Evolutionary conservation across 805 yeast genomes (phyloP), one percentile per base, ranked within the genome.

Genomic region (Wickerhamomyces subpelliculosus): DNA sequence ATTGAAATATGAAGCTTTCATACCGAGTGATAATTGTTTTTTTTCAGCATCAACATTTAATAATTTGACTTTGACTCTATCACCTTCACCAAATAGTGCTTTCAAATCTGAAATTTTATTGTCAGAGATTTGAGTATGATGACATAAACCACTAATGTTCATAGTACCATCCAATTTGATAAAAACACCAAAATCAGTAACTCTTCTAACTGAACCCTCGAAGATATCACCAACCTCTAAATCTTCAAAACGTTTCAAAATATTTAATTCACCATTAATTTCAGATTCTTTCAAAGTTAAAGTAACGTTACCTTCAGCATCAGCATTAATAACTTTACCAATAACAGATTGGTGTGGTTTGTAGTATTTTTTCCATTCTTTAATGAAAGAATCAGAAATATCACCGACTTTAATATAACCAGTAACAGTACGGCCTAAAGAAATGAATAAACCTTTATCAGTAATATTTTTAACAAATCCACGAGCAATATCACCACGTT

Each of bases 111-210:
- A 72, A 26, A 78, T 68, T 9, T 62, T 57, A 39, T 77, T 79
- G 47, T 84, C 93, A 24, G 96, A 80, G 40, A 90, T 80, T 60
- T 90, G 83, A 28, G 89, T 72, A 41, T 73, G 80, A 56, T 90
- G 97, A 49, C 96, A 88, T 47, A 90, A 72, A 40, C 97, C 98
- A 52, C 84, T 76, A 41, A 88, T 70, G 51, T 77, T 77, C 38
- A 75, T 63, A 29, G 93, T 80, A 32, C 82, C 84, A 47, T 81
- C 88, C 38, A 90, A 67, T 45, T 76, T 80, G 36, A 90, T 83
- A 55, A 90, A 90, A 4, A 87, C 95, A 65, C 98, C 98, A 56
- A 80, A 90, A 34, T 85, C 95, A 25, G 88, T 79, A 19, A 80
- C 84, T 43, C 74, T 74, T 55, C 75, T 80, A 32, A 90, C 81